Evolutionary conservation across 345 rosid species (phyloP).

Genomic region (Tarenaya hassleriana): DNA sequence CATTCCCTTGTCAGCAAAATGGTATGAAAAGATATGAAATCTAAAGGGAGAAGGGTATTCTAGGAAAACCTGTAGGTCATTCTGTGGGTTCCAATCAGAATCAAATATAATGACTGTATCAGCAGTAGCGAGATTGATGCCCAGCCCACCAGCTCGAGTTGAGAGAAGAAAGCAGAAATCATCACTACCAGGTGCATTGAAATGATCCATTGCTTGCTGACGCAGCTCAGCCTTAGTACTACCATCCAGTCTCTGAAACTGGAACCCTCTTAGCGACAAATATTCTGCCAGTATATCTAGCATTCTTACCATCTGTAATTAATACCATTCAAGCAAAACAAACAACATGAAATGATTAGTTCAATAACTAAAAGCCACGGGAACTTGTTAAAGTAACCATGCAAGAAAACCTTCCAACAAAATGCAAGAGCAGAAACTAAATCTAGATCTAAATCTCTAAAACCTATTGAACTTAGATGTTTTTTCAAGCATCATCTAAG

Average conservation of each 20-base stretch:
- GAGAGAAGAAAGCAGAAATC: constrained; percentile 99
- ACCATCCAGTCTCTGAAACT: constrained; percentile 98
- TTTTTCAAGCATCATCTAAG: constrained; percentile 7
- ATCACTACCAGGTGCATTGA: constrained; percentile 96
- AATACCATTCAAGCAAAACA: constrained; percentile 4
- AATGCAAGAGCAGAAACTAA: background rate
- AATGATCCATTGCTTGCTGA: constrained; percentile 99
- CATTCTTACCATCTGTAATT: constrained; percentile 95
- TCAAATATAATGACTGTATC: constrained; percentile 99
- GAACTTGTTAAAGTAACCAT: constrained; percentile 3
- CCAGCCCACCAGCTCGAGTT: constrained; percentile 98
- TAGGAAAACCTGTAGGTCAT: constrained; percentile 80
- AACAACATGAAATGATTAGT: constrained; percentile 13
- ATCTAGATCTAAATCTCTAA: background rate
- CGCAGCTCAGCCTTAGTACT: constrained; percentile 99
- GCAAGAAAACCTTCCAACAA: constrained; percentile 14
- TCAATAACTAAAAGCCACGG: constrained; percentile 2
- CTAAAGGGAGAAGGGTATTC: background rate
- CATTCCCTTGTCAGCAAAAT: constrained; percentile 12
- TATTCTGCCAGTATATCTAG: constrained; percentile 92
- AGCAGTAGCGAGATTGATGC: constrained; percentile 97
- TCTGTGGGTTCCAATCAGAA: constrained; percentile 99
- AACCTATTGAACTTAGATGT: background rate
- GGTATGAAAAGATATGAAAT: constrained; percentile 9
- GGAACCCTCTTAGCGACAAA: constrained; percentile 90